phyloP scores from a whole-genome alignment of 2,329 filamentous ascomycete species.

The Alternaria gansuensis region DNA sequence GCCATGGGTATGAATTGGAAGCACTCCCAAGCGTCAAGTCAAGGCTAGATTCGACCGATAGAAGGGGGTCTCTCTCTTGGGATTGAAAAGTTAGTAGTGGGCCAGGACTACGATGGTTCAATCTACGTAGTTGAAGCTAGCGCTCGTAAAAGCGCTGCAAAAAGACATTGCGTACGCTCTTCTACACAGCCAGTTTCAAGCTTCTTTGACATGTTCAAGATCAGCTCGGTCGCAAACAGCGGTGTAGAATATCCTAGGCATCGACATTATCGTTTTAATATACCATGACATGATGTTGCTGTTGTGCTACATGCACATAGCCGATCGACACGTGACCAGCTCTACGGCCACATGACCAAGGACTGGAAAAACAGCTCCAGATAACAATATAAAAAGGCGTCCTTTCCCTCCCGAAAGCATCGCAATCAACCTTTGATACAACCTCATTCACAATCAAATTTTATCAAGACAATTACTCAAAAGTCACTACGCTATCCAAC shows the following conservation, averaged over 20 bases:
- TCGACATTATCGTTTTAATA: neutral
- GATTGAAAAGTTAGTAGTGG: too few relatives aligned
- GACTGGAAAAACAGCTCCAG: too few relatives aligned
- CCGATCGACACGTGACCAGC: neutral
- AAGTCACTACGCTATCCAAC: neutral
- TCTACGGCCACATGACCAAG: neutral
- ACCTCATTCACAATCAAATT: neutral
- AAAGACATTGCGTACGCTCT: neutral
- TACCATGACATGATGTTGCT: neutral
- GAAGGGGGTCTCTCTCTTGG: neutral
- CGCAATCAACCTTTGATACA: neutral
- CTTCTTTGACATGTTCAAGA: neutral
- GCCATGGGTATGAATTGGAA: neutral
- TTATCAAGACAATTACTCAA: neutral
- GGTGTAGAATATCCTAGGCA: neutral
- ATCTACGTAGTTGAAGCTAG: neutral
- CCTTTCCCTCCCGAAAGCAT: neutral
- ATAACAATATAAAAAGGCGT: neutral
- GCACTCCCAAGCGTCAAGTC: too few relatives aligned
- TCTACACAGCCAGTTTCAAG: neutral
- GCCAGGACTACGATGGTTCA: too few relatives aligned
- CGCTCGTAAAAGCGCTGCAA: neutral
- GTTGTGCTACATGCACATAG: neutral
- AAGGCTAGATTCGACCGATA: too few relatives aligned
- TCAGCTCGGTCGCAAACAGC: neutral